Evolutionary conservation across 495 filamentous ascomycete species (phyloP).

Genomic region (Penicillium longicatenatum): DNA sequence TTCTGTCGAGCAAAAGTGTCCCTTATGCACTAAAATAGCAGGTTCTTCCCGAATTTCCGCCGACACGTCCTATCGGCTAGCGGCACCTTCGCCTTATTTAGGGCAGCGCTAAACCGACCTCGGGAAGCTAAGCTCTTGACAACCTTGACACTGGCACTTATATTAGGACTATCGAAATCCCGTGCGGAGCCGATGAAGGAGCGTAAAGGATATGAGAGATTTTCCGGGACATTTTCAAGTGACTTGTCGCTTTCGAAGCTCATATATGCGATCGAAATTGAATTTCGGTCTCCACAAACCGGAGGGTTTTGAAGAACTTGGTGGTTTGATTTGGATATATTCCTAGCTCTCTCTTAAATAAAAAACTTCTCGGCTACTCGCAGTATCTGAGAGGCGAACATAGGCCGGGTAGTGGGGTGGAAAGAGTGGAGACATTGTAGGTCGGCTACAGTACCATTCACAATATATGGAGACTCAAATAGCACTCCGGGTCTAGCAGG

Average conservation of each 20-base stretch:
- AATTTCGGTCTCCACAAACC: too few relatives aligned
- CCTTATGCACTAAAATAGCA: background rate
- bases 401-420: too few relatives aligned
- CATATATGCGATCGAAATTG: too few relatives aligned
- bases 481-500: background rate
- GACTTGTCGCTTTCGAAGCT: too few relatives aligned
- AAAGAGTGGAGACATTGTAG: background rate
- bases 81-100: background rate
- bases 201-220: too few relatives aligned
- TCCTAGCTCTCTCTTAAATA: too few relatives aligned
- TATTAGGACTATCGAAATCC: background rate
- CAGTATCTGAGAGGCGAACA: too few relatives aligned
- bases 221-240: too few relatives aligned
- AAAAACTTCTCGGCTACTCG: too few relatives aligned
- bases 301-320: too few relatives aligned
- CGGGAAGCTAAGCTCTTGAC: background rate
- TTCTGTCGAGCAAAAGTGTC: background rate
- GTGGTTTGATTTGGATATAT: too few relatives aligned
- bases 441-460: background rate
- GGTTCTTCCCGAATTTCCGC: background rate
- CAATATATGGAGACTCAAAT: background rate
- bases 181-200: too few relatives aligned
- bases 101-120: background rate
- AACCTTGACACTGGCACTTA: background rate
- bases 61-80: background rate